Conservation (phyloP, 352 stramenopile genomes). For the Phytophthora pluvialis region DNA sequence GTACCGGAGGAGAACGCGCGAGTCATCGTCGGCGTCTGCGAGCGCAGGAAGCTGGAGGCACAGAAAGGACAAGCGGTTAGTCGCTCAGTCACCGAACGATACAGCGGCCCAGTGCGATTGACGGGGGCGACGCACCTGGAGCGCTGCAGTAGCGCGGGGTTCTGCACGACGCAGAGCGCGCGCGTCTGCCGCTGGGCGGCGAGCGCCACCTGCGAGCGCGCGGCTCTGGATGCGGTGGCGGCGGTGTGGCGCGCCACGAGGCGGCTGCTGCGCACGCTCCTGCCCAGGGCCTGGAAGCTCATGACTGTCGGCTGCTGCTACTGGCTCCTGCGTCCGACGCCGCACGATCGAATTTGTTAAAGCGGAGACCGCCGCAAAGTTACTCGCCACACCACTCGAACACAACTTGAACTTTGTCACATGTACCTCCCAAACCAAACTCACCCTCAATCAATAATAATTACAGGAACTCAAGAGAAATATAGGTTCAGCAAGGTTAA, state of each 20-base stretch:
- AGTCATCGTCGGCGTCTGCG: constrained; percentile 27
- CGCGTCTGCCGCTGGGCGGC: constrained; percentile 19
- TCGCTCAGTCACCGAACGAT: background rate
- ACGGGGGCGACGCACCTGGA: constrained; percentile 29
- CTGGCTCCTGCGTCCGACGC: background rate
- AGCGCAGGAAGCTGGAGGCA: constrained; percentile 31
- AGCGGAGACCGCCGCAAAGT: constrained; percentile 13
- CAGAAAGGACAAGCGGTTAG: background rate
- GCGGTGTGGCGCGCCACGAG: constrained; percentile 35
- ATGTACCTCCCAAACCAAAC: background rate
- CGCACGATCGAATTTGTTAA: constrained; percentile 34
- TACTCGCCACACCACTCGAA: constrained; percentile 23
- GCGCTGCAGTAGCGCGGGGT: constrained; percentile 10
- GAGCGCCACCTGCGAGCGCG: constrained; percentile 18
- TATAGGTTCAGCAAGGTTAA: no score
- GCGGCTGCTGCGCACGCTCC: constrained; percentile 48
- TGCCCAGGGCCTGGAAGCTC: constrained; percentile 60
- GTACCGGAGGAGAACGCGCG: constrained; percentile 64
- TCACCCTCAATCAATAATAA: no score
- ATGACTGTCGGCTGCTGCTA: constrained; percentile 33
- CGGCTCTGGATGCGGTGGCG: constrained; percentile 19
- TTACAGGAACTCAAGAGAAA: no score
- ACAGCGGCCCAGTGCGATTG: background rate
- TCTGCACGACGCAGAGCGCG: constrained; percentile 43
- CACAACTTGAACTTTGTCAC: constrained; percentile 36